These are phyloP conservation scores for Apiospora malaysiana DNA, from an alignment of 2,329 filamentous ascomycete genomes.

Conservation along the genomic window DNA sequence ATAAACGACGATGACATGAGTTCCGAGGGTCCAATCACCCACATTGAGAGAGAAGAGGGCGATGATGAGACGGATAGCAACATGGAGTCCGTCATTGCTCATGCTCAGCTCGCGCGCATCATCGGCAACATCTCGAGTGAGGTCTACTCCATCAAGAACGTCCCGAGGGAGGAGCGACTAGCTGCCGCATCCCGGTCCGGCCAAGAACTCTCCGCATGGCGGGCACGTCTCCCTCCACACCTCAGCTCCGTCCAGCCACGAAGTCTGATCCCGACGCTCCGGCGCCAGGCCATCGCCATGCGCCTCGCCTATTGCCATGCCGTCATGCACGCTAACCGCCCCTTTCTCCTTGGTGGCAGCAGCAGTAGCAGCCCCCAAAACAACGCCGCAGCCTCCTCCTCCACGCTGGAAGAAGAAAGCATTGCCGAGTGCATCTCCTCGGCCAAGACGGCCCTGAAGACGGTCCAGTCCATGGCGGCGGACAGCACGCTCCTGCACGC, in stretches of 20 bases:
- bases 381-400: slow-evolving; percentile 18
- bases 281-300: slow-evolving; percentile 57
- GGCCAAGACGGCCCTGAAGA: slow-evolving; percentile 51
- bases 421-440: slow-evolving; percentile 53
- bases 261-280: slow-evolving; percentile 52
- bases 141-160: slow-evolving; percentile 46
- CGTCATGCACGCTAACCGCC: slow-evolving; percentile 60
- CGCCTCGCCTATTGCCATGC: slow-evolving; percentile 61
- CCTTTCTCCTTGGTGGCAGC: slow-evolving; percentile 50
- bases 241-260: slow-evolving; percentile 50
- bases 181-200: slow-evolving; percentile 39
- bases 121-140: slow-evolving; percentile 46
- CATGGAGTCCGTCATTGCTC: slow-evolving; percentile 54
- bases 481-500: slow-evolving; percentile 47
- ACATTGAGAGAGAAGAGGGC: not conserved
- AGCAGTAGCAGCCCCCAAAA: no score
- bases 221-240: slow-evolving; percentile 46
- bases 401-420: slow-evolving; percentile 36
- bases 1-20: slow-evolving; percentile 64
- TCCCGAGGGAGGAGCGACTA: slow-evolving; percentile 43
- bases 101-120: slow-evolving; percentile 42
- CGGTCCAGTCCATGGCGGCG: slow-evolving; percentile 48
- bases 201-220: slow-evolving; percentile 45
- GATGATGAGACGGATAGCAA: slow-evolving; percentile 47
- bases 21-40: slow-evolving; percentile 40